phyloP scores from a whole-genome alignment of 2,329 filamentous ascomycete species.

The Colletotrichum euphorbiae region DNA sequence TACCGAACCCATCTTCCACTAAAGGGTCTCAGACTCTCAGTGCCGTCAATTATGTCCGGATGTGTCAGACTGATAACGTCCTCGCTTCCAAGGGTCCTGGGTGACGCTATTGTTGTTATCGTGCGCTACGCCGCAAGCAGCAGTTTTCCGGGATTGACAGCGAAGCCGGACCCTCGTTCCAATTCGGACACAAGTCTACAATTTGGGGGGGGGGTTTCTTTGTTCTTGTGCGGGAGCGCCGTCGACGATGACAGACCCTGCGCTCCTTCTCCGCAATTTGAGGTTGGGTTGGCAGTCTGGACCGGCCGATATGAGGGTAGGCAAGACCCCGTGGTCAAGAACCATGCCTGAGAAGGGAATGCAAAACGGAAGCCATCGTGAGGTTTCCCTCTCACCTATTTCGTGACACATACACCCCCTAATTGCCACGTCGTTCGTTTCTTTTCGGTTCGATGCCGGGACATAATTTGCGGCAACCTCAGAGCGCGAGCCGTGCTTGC shows the following conservation, averaged over 20 bases:
- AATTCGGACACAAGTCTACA: neutral
- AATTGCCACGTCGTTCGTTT: conserved; percentile 32
- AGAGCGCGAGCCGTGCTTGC: neutral
- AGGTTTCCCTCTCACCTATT: conserved; percentile 16
- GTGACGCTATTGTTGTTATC: conserved; percentile 5
- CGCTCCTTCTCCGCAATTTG: conserved; percentile 27
- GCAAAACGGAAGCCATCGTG: conserved; percentile 39
- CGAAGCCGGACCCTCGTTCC: conserved; percentile 6
- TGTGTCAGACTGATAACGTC: neutral
- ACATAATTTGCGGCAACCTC: neutral
- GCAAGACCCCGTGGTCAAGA: conserved; percentile 21
- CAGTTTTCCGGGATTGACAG: conserved; percentile 16
- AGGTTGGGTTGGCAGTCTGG: conserved; percentile 29
- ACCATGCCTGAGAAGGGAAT: conserved; percentile 14
- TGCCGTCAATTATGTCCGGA: neutral
- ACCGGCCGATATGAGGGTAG: conserved; percentile 27
- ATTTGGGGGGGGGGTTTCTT: conserved; percentile 18
- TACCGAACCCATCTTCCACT: neutral
- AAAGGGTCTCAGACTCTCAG: conserved; percentile 9
- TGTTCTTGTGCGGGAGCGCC: conserved; percentile 1
- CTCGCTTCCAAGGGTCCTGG: neutral
- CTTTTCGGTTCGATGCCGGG: conserved; percentile 29
- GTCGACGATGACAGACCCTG: conserved; percentile 13
- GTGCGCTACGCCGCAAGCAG: conserved; percentile 31
- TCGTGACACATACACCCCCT: neutral